Conservation (phyloP, 768 basidiomycete species). For the Tulasnella sp. region DNA sequence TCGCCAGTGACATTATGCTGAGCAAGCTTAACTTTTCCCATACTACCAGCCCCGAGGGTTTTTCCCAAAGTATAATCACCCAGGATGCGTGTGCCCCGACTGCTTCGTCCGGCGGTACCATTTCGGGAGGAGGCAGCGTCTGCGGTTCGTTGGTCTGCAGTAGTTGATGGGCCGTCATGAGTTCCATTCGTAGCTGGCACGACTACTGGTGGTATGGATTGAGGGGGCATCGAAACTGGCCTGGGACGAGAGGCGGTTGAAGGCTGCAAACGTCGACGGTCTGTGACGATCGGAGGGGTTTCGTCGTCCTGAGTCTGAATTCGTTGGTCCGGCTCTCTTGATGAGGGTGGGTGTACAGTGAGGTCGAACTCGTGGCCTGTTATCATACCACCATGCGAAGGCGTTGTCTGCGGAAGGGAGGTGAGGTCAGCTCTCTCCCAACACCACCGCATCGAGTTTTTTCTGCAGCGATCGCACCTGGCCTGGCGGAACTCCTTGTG, state of each 20-base stretch:
- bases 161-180: conserved; percentile 25
- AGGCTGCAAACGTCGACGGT: conserved; percentile 26
- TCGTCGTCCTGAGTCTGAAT: conserved; percentile 29
- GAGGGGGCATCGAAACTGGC: conserved; percentile 71
- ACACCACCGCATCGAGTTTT: not conserved
- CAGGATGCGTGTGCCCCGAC: conserved; percentile 46
- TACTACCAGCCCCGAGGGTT: conserved; percentile 94
- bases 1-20: conserved; percentile 82
- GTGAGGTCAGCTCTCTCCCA: conserved; percentile 5
- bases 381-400: conserved; percentile 49
- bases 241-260: conserved; percentile 38
- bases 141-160: conserved; percentile 24
- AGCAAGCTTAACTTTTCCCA: conserved; percentile 98
- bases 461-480: not conserved
- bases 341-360: conserved; percentile 28
- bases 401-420: conserved; percentile 30
- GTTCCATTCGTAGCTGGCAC: conserved; percentile 25
- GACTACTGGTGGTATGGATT: conserved; percentile 34
- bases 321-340: conserved; percentile 25
- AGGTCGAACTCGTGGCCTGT: conserved; percentile 58
- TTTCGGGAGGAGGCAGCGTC: not conserved
- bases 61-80: conserved; percentile 96
- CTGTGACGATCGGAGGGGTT: conserved; percentile 31
- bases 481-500: not conserved
- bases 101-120: conserved; percentile 6